Percentiles rank a stretch among this genome's conserved stretches.
Conservation (phyloP, 2,329 filamentous ascomycete genomes). For the Trichophyton verrucosum region DNA sequence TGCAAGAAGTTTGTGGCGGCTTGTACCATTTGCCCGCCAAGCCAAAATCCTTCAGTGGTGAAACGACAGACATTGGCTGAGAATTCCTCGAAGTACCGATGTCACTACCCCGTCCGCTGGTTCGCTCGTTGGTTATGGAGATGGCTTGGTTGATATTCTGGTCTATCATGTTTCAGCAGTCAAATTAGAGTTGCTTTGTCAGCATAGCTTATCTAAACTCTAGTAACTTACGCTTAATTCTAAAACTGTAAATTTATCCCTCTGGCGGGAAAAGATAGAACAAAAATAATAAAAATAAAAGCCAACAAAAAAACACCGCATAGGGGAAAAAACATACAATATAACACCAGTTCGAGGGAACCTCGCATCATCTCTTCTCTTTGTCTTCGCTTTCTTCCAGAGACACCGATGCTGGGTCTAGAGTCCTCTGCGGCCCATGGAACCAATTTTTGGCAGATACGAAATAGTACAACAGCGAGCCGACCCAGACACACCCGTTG, state of each 20-base stretch:
- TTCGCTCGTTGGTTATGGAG: no score
- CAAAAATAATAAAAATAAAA: background rate
- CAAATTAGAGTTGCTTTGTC: background rate
- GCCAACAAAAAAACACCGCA: background rate
- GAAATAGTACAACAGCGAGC: constrained; percentile 44
- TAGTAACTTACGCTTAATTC: background rate
- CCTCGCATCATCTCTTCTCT: background rate
- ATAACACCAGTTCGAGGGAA: background rate
- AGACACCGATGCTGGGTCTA: constrained; percentile 21
- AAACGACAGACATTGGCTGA: background rate
- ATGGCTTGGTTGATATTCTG: no score
- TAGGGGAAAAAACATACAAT: no score
- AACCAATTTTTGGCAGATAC: constrained; percentile 49
- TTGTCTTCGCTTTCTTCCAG: background rate
- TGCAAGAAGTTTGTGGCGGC: background rate
- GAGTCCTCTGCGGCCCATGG: constrained; percentile 46
- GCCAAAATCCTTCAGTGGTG: background rate
- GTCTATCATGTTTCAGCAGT: background rate
- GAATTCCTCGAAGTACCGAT: background rate
- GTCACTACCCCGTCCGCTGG: no score
- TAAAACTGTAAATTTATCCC: background rate
- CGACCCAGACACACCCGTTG: constrained; percentile 47
- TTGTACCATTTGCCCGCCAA: background rate
- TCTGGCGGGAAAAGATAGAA: background rate
- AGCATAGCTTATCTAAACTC: background rate